Evolutionary conservation across 1,284 basidiomycete species (phyloP), one percentile per base, ranked within the genome.

Genomic region (Pascua sp.): DNA sequence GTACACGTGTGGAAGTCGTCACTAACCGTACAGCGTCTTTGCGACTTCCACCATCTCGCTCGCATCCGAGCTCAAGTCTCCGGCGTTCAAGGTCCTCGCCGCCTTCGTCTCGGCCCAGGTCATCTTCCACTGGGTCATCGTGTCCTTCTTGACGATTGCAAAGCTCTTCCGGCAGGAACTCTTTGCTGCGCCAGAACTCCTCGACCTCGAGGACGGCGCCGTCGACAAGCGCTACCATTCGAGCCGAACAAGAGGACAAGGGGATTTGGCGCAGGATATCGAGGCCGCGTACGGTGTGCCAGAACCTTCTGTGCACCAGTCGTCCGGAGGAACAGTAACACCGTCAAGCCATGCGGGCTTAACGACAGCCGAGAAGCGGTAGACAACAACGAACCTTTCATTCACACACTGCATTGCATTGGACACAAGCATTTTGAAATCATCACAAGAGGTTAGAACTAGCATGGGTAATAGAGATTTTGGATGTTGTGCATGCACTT

Each of bases 21-120:
- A 39, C 47, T 49, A n/a, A 46, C 17, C 9, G 1, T 8, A 10
- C 53, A 51, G 56, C 11, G 85, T 86, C 1, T 87, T 85, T 55
- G 83, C 85, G 1, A 84, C 84, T 41, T 78, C 85, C 2, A 85
- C 86, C 0, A 81, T 85, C n/a, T 74, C 77, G 18, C 77, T 89
- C 0, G 81, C 80, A 0, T 60, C 58, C 1, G 79, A 81, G 17
- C 80, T 88, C 55, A 79, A 81, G 50, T 82, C 85, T 37, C 80
- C 80, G 1, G 66, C 69, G 3, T 83, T 85, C 71, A 70, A 80
- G 77, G 48, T 77, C 11, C 80, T 82, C 57, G 86, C 84, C 8
- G 76, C 83, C 1, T 79, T 83, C 8, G 81, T 85, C 52, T 80
- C 83, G 0, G 72, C 80, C 4, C 77, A 73, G 7, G 84, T 85